A percentile compares a stretch with the other conserved stretches of the same genome.
Evolutionary conservation across 2,329 filamentous ascomycete genomes (phyloP).

Genomic region (Ilyonectria robusta): DNA sequence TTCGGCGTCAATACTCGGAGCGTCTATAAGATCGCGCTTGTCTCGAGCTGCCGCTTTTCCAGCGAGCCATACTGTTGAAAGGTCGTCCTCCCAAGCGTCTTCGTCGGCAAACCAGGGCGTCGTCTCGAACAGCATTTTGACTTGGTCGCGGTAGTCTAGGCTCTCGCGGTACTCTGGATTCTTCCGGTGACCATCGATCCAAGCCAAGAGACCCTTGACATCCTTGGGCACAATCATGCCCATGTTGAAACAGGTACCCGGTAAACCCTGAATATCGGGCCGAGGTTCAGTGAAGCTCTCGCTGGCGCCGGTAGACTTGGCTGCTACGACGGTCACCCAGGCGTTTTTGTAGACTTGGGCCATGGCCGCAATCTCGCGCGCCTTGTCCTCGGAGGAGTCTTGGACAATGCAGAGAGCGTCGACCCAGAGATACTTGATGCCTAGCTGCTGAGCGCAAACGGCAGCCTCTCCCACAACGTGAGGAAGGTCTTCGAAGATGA

Average conservation of each 20-base stretch:
- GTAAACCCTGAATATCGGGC: background rate
- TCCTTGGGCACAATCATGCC: slow-evolving; percentile 8
- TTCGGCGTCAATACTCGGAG: slow-evolving; percentile 11
- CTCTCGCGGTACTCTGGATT: background rate
- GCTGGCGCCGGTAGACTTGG: background rate
- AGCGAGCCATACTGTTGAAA: slow-evolving; percentile 4
- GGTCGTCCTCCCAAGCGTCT: background rate
- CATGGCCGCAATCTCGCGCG: slow-evolving; percentile 32
- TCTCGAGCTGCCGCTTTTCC: background rate
- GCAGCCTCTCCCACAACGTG: slow-evolving; percentile 23
- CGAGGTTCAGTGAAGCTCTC: slow-evolving; percentile 8
- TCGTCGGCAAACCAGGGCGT: slow-evolving; percentile 9
- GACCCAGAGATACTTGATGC: slow-evolving; percentile 27
- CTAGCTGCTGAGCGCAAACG: background rate
- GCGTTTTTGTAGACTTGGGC: slow-evolving; percentile 29
- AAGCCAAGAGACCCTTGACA: slow-evolving; percentile 9
- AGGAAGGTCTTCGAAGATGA: slow-evolving; percentile 8
- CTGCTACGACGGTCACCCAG: background rate
- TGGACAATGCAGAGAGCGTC: slow-evolving; percentile 34
- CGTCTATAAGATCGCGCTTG: background rate
- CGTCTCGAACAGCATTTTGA: background rate
- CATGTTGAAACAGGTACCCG: slow-evolving; percentile 7
- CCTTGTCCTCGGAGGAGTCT: slow-evolving; percentile 21
- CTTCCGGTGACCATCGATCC: slow-evolving; percentile 4
- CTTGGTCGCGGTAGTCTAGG: background rate